These are phyloP conservation scores for Carex scoparia DNA, from an alignment of 176 grass and related monocot species.

Conservation along the genomic window DNA sequence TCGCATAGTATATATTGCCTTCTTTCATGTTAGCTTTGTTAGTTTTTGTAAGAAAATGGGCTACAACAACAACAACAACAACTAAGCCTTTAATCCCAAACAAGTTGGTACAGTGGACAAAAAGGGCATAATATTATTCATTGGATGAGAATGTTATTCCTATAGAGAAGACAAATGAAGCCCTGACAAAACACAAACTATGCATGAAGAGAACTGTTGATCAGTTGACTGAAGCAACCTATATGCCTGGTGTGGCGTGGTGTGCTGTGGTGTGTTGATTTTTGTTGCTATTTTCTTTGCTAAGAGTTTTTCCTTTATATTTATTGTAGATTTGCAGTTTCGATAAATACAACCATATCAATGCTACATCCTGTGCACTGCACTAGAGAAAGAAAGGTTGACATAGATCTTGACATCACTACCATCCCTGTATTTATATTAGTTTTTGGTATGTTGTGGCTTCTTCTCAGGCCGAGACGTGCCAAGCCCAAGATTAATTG, in stretches of 20 bases:
- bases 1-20: background rate
- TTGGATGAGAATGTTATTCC: background rate
- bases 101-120: background rate
- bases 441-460: conserved; percentile 85
- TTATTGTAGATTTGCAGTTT: conserved; percentile 60
- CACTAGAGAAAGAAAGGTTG: conserved; percentile 71
- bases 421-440: conserved; percentile 70
- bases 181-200: background rate
- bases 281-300: background rate
- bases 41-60: background rate
- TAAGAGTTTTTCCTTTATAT: conserved; percentile 8
- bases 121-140: background rate
- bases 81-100: background rate
- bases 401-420: conserved; percentile 75
- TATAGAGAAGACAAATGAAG: background rate
- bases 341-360: conserved; percentile 70
- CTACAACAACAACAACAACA: background rate
- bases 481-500: conserved; percentile 96
- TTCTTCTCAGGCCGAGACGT: conserved; percentile 74
- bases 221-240: background rate
- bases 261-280: background rate
- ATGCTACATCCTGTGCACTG: conserved; percentile 70
- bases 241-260: background rate
- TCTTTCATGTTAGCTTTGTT: background rate
- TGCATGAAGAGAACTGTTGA: background rate